Base-by-base conservation (phyloP, 371 early-diverging fungal species). In the Neoconidiobolus thromboides region DNA sequence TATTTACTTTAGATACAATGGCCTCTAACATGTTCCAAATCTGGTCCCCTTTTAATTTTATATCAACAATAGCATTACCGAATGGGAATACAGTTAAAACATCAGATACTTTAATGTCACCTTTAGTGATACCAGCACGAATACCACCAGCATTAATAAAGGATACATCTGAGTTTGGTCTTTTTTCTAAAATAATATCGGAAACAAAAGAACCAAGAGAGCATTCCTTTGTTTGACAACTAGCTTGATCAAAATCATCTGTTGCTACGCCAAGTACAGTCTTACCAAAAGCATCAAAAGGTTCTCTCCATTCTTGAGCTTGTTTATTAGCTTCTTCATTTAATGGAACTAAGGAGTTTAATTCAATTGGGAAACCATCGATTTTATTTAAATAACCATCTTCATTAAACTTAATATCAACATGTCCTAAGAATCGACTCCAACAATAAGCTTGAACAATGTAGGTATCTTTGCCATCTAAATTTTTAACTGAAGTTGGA, bases 341-440 rank as follows among this genome's bases (percentile, higher is more conserved):
- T n/a, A 73, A 65, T 41, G 68, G 57, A 26, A 79, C 68, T 4
- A 64, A 62, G 48, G 73, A 61, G 49, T 75, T 71, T 1, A 85
- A 68, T 9, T 72, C 69, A 48, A 86, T 72, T 0, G 85, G 78
- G 0, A 64, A 66, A 15, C 87, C 87, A 2, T 53, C 63, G 67
- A 69, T 69, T 48, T 41, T 49, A 38, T 69, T 65, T 50, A 78
- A 55, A 55, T 73, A 65, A 46, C 76, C 76, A 10, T 76, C 67
- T 1, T 71, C 65, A 63, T 82, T 69, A 65, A 80, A 81, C 1
- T 68, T 72, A 4, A 83, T 53, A 60, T 85, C 80, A 43, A 86
- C 51, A 61, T 73, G 71, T 14, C 86, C 86, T 47, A 86, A 75
- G 60, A 81, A 86, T 59, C 82, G 71, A 42, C 85, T 86, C 65